Evolutionary conservation across 2,329 filamentous ascomycete genomes (phyloP), one percentile per base, ranked within the genome.

Genomic region (Aspergillus sergii): DNA sequence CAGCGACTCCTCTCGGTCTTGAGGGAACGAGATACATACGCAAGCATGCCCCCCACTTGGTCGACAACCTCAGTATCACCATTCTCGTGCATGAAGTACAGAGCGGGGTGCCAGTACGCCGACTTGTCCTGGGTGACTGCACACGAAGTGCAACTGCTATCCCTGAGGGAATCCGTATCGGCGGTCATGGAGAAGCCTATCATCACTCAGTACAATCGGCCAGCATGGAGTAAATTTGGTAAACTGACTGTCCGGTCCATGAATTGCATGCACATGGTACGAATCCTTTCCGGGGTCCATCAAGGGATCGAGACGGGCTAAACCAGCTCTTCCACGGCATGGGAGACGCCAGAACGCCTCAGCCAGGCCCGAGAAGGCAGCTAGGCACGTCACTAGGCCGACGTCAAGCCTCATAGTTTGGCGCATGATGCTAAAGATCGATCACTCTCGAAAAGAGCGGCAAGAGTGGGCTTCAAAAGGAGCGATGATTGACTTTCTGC

Each of bases 331-430:
- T 61, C 88, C 89, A 69, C 87, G 90, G 78, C 93, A 97, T 71
- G 92, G 90, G 85, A 97, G 91, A 75, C 93, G 92, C 92, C 92
- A 97, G 79, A 97, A 97, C 64, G 91, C 93, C 69, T 85, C 74
- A 54, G 82, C 84, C 50, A 72, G 66, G 34, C 67, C 65, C 4
- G 73, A 69, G 21, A 77, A 74, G 62, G 79, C 61, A 39, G 71
- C 65, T 46, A 76, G 50, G 53, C 66, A 66, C 58, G 72, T 70
- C 63, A 75, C 63, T 58, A 76, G 55, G 51, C 63, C 60, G 53
- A 64, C 57, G 54, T 67, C 59, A 21, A 65, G 62, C 51, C 66
- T 66, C 64, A 69, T 63, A 19, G 43, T 57, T 32, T 54, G 56
- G 63, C 60, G 56, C 67, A 69, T 71, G 43, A 26, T 69, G 39